These are phyloP conservation scores for Cordyceps pruinosa DNA, from an alignment of 2,329 filamentous ascomycete genomes.

Conservation along the genomic window DNA sequence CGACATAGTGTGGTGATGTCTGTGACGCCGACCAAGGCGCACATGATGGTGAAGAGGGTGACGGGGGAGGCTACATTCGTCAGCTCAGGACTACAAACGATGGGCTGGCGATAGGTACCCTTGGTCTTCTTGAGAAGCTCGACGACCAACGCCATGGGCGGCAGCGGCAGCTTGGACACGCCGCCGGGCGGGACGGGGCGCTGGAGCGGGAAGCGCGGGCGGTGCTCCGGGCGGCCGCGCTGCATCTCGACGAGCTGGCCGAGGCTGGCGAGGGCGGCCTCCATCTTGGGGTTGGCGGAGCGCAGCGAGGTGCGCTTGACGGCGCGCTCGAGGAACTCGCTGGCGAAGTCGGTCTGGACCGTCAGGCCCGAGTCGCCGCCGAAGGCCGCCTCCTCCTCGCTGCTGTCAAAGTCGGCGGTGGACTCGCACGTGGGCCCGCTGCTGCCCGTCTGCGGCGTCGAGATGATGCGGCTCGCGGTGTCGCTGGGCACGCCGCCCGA, in stretches of 20 bases:
- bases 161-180: slow-evolving; percentile 46
- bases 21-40: slow-evolving; percentile 41
- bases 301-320: slow-evolving; percentile 41
- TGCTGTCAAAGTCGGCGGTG: slow-evolving; percentile 30
- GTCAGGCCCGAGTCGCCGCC: slow-evolving; percentile 43
- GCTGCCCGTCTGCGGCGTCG: slow-evolving; percentile 21
- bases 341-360: slow-evolving; percentile 47
- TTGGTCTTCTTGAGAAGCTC: slow-evolving; percentile 42
- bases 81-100: neutral
- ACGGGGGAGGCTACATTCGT: slow-evolving; percentile 34
- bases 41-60: slow-evolving; percentile 43
- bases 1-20: slow-evolving; percentile 45
- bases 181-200: slow-evolving; percentile 39
- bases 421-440: slow-evolving; percentile 24
- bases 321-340: slow-evolving; percentile 47
- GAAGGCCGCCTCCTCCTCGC: slow-evolving; percentile 33
- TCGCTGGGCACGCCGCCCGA: slow-evolving; percentile 13
- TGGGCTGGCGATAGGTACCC: slow-evolving; percentile 22
- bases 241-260: slow-evolving; percentile 47
- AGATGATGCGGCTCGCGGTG: slow-evolving; percentile 16
- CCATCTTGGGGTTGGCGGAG: slow-evolving; percentile 43
- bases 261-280: slow-evolving; percentile 43
- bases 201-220: slow-evolving; percentile 40
- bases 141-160: slow-evolving; percentile 45
- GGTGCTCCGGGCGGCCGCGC: slow-evolving; percentile 33